Evolutionary conservation across 2,329 filamentous ascomycete species (phyloP).

Genomic region (Pestalotiopsis sp.): DNA sequence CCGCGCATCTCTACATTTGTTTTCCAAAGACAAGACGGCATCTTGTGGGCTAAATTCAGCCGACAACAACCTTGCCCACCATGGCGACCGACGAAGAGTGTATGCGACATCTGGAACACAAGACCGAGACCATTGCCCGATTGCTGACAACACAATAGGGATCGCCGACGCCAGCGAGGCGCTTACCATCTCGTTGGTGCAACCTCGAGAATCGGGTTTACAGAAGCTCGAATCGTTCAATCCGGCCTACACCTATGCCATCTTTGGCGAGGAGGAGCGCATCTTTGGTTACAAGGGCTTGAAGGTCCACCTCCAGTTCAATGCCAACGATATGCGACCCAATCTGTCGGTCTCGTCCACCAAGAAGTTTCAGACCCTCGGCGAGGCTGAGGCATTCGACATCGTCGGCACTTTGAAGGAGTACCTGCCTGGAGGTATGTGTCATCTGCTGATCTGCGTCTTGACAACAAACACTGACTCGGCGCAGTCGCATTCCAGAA

Average conservation of each 20-base stretch:
- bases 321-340: conserved; percentile 75
- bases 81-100: conserved; percentile 16
- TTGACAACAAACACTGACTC: conserved; percentile 17
- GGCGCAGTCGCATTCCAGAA: conserved; percentile 67
- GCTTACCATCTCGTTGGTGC: conserved; percentile 61
- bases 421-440: conserved; percentile 69
- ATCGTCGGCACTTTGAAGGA: conserved; percentile 64
- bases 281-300: conserved; percentile 90
- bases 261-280: conserved; percentile 90
- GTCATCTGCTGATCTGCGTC: conserved; percentile 9
- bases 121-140: not conserved
- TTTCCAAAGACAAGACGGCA: not conserved
- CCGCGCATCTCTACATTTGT: not conserved
- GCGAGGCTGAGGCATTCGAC: conserved; percentile 70
- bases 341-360: conserved; percentile 71
- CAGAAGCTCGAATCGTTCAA: conserved; percentile 72
- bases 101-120: conserved; percentile 6
- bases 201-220: conserved; percentile 48
- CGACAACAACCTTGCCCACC: conserved; percentile 12
- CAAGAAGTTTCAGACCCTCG: conserved; percentile 71
- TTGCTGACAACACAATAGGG: conserved; percentile 10
- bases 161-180: conserved; percentile 47
- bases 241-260: conserved; percentile 85
- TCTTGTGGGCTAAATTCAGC: not conserved
- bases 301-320: conserved; percentile 71